phyloP scores from a whole-genome alignment of 139 green algal species.

The Penium margaritaceum region DNA sequence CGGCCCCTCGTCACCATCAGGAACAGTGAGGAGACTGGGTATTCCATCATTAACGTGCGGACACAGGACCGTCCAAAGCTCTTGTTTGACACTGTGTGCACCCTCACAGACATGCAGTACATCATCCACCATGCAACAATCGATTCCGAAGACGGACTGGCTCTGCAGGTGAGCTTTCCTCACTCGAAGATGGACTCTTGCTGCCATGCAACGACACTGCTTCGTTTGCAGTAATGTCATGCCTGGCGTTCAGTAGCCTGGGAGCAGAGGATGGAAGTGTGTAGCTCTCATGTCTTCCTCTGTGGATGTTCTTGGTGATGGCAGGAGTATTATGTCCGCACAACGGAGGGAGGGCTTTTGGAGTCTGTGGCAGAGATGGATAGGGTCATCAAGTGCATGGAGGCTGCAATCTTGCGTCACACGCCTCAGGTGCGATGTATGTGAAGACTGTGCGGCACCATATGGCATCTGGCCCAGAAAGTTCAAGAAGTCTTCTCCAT shows the following conservation, averaged over 20 bases:
- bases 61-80: conserved; percentile 85
- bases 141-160: conserved; percentile 51
- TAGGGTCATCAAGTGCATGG: conserved; percentile 29
- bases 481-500: no score
- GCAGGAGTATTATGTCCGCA: conserved; percentile 38
- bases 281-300: not conserved
- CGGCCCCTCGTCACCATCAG: conserved; percentile 6
- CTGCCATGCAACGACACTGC: not conserved
- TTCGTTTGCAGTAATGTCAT: no score
- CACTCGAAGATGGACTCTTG: not conserved
- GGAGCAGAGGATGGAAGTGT: no score
- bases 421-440: no score
- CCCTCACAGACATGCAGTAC: conserved; percentile 83
- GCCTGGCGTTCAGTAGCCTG: no score
- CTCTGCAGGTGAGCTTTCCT: conserved; percentile 35
- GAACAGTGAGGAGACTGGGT: conserved; percentile 23
- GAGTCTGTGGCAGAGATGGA: conserved; percentile 32
- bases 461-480: no score
- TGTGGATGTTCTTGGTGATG: no score
- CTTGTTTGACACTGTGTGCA: conserved; percentile 82
- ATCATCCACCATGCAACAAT: conserved; percentile 90
- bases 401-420: conserved; percentile 30
- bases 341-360: conserved; percentile 30
- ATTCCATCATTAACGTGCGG: conserved; percentile 61
- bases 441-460: no score